These are phyloP conservation scores for Pholiota adiposa DNA, from an alignment of 1,284 basidiomycete genomes.

Conservation along the genomic window DNA sequence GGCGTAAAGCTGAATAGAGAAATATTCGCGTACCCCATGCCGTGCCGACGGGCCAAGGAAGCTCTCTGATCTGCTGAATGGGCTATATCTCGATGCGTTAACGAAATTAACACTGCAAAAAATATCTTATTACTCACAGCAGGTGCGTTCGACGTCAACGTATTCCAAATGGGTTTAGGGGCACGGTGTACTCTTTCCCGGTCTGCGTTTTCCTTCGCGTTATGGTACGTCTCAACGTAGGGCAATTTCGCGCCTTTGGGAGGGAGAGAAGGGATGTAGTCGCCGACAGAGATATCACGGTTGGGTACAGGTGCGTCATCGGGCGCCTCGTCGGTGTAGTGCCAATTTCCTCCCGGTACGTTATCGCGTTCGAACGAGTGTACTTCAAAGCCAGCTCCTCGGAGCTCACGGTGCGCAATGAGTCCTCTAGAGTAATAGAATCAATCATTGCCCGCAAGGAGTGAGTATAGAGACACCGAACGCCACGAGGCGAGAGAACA, in stretches of 20 bases:
- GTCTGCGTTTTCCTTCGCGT: constrained; percentile 23
- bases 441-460: too few relatives aligned
- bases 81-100: constrained; percentile 18
- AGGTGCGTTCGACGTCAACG: constrained; percentile 46
- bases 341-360: constrained; percentile 50
- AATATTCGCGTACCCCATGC: constrained; percentile 32
- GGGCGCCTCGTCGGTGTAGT: constrained; percentile 37
- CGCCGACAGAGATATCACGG: not conserved
- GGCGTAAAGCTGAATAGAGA: not conserved
- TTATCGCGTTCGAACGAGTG: constrained; percentile 48
- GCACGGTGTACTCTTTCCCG: constrained; percentile 34
- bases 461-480: not conserved
- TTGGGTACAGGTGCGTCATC: not conserved
- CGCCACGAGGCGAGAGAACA: not conserved
- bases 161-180: constrained; percentile 49
- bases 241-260: constrained; percentile 34
- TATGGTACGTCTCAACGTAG: constrained; percentile 35
- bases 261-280: constrained; percentile 30
- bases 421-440: constrained; percentile 34
- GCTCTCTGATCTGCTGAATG: constrained; percentile 35
- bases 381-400: constrained; percentile 40
- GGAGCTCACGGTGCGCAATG: constrained; percentile 40
- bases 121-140: constrained; percentile 36
- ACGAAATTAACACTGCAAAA: not conserved
- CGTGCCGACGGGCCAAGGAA: constrained; percentile 40